Evolutionary conservation across 75 land plant species (phyloP), one percentile per base, ranked within the genome.

Genomic region (Cunninghamia lanceolata): DNA sequence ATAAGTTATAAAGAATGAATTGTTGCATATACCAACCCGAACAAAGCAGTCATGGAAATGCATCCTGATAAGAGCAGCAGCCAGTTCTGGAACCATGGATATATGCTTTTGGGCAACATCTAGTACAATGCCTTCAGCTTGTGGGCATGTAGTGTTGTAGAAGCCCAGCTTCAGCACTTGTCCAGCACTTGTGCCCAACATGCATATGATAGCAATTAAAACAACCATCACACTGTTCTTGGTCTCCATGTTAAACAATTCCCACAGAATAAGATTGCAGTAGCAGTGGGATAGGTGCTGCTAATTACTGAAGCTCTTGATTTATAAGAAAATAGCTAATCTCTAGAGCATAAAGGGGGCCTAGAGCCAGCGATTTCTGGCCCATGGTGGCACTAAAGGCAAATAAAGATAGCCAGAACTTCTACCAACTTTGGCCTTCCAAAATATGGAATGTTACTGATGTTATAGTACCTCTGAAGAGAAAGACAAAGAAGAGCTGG

Each of bases 31-130:
- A 70, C 86, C 28, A 47, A 94, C 93, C 88, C 91, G 85, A 70
- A 94, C 93, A 71, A 93, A 95, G 78, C 96, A 93, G 70, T 94
- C 94, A 85, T 94, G 96, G 89, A 94, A 94, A 66, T 93, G 92
- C 91, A 96, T 89, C 43, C 97, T 88, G 17, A 93, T 71, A 28
- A 96, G 82, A 1, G 93, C 85, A 30, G 93, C 93, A 2, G 96
- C 93, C 2, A 93, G 35, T 13, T 89, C 43, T 1, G 91, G 86
- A 13, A 85, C 95, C 7, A 30, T 25, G 11, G 88, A 47, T 30
- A 93, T 53, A 68, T 43, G 42, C 25, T 84, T 42, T 15, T 43
- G 46, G 15, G 83, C 83, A 1, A 71, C 73, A 10, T 84, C 68
- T 40, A 38, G 85, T 3, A 93, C 87, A 13, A 92, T 90, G 6